phyloP scores from a whole-genome alignment of 768 basidiomycete genomes.

The Podaxis sp. region DNA sequence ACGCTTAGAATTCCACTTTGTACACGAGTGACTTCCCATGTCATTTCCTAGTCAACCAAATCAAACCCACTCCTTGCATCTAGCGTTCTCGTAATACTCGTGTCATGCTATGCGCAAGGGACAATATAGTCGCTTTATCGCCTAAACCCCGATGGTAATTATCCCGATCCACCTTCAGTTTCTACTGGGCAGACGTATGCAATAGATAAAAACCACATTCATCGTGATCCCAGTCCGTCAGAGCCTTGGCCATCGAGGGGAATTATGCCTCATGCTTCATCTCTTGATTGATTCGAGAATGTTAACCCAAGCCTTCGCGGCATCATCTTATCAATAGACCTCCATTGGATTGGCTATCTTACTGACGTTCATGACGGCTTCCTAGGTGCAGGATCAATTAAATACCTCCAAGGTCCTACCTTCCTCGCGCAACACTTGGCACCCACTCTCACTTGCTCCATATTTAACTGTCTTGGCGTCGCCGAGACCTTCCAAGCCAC shows the following conservation, averaged over 20 bases:
- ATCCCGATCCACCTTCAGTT: neutral
- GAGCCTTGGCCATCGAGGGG: neutral
- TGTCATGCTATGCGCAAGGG: neutral
- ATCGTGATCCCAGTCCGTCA: neutral
- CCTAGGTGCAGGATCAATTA: neutral
- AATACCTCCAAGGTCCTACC: neutral
- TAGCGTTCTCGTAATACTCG: neutral
- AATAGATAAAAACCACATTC: neutral
- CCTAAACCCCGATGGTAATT: neutral
- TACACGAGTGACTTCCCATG: neutral
- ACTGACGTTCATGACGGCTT: neutral
- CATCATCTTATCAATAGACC: neutral
- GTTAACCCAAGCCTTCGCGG: neutral
- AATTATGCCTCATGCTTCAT: neutral
- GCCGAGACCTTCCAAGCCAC: neutral
- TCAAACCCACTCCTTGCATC: neutral
- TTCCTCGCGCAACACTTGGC: too few relatives aligned
- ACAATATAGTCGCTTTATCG: neutral
- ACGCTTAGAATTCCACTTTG: neutral
- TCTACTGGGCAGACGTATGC: neutral
- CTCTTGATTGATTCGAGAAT: neutral
- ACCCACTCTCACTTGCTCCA: neutral
- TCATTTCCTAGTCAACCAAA: neutral
- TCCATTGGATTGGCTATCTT: neutral
- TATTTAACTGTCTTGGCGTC: neutral